A percentile compares a stretch with the other conserved stretches of the same genome.
phyloP scores from a whole-genome alignment of 2,329 filamentous ascomycete genomes.

The Lachnum nothofagi region DNA sequence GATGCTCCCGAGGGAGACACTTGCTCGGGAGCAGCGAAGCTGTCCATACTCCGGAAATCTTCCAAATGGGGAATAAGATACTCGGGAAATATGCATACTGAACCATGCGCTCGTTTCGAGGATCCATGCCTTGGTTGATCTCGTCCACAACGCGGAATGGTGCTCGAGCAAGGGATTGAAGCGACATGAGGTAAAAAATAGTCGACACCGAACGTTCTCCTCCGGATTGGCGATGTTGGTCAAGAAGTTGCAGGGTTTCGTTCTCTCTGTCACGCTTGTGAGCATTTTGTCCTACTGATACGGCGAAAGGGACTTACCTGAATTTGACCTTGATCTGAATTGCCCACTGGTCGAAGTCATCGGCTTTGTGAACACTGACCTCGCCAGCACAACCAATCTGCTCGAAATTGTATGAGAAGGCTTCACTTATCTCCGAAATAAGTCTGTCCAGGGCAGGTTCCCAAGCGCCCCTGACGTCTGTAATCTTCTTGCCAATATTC shows the following conservation, averaged over 20 bases:
- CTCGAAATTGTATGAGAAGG: conserved; percentile 88
- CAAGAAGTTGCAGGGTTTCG: conserved; percentile 77
- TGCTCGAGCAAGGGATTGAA: conserved; percentile 87
- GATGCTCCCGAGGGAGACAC: too few relatives aligned
- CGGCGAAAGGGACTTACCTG: conserved; percentile 51
- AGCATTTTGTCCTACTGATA: conserved; percentile 20
- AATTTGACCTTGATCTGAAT: conserved; percentile 95
- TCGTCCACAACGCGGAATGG: conserved; percentile 98
- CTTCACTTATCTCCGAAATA: conserved; percentile 75
- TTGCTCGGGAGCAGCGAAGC: too few relatives aligned
- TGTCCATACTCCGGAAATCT: too few relatives aligned
- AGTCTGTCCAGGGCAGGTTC: conserved; percentile 78
- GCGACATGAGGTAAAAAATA: conserved; percentile 97
- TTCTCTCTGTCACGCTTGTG: conserved; percentile 52
- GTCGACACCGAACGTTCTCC: conserved; percentile 94
- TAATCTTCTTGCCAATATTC: conserved; percentile 53
- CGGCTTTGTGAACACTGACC: conserved; percentile 80
- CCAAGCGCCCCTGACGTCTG: conserved; percentile 65
- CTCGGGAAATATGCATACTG: too few relatives aligned
- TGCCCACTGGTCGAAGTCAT: conserved; percentile 90
- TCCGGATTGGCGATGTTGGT: conserved; percentile 90
- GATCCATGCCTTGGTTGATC: conserved; percentile 99
- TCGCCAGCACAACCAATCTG: conserved; percentile 93
- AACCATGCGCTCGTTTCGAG: conserved; percentile 95
- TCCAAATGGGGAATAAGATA: too few relatives aligned